A percentile compares a stretch with the other conserved stretches of the same genome.
Conservation (phyloP, 306 rosid species). For the Cucurbita ficifolia region DNA sequence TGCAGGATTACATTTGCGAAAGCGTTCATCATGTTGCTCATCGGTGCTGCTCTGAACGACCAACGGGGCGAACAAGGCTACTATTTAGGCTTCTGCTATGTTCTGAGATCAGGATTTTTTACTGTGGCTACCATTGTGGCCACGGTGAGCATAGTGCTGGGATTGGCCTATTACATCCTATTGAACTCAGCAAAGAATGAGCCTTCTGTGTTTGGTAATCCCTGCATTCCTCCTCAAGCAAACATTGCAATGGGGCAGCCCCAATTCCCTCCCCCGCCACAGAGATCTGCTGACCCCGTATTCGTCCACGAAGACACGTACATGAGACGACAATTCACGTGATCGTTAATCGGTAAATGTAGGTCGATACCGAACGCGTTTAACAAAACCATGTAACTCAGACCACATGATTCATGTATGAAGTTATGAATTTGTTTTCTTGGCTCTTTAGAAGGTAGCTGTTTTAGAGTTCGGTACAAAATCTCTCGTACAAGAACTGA, state of each 20-base stretch:
- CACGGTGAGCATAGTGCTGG: slow-evolving; percentile 47
- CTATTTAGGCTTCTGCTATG: slow-evolving; percentile 56
- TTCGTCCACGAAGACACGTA: slow-evolving; percentile 91
- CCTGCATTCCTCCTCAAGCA: slow-evolving; percentile 35
- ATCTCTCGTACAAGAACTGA: too few relatives aligned
- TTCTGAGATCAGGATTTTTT: slow-evolving; percentile 73
- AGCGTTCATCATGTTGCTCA: slow-evolving; percentile 47
- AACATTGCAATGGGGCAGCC: slow-evolving; percentile 81
- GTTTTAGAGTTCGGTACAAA: too few relatives aligned
- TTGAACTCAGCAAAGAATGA: slow-evolving; percentile 27
- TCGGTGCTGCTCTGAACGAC: slow-evolving; percentile 58
- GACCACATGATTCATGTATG: neutral
- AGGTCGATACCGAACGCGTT: neutral
- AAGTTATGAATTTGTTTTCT: neutral
- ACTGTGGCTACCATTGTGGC: slow-evolving; percentile 45
- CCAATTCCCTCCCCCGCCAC: slow-evolving; percentile 54
- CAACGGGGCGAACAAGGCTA: slow-evolving; percentile 27
- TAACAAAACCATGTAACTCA: neutral
- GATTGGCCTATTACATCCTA: slow-evolving; percentile 38
- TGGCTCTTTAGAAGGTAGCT: neutral
- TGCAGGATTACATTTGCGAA: slow-evolving; percentile 60
- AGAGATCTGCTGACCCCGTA: slow-evolving; percentile 42
- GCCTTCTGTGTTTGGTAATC: slow-evolving; percentile 14
- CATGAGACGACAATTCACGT: slow-evolving; percentile 66
- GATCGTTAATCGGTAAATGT: slow-evolving; percentile 9